Base-by-base conservation (phyloP, 2,329 filamentous ascomycete species). In the Fusarium globosum region DNA sequence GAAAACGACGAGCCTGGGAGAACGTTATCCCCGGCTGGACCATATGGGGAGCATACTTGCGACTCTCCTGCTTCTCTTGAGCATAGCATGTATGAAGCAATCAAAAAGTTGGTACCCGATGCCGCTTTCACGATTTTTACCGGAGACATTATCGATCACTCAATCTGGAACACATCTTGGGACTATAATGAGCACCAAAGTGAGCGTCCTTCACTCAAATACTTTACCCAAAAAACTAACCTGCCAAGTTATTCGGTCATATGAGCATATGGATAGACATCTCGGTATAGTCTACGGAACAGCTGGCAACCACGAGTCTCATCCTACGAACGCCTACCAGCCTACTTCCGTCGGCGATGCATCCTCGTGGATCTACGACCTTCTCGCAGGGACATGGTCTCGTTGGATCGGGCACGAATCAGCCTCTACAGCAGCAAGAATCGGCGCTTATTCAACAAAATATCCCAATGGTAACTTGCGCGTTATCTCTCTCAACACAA, bases 401-500 rank as follows among this genome's bases (percentile, higher is more conserved):
- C 79, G 77, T 33, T 88, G 88, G 83, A 84, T 88, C 38, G 86
- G 84, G 15, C 64, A 68, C 26, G 63, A 78, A 4, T 78, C 77
- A 0, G 55, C 70, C 2, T 75, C 78, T 7, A 81, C 80, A 7
- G 81, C 84, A 20, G 76, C 79, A 41, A 73, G 82, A 42, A 84
- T 85, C 41, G 88, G 87, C 26, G 84, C 82, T 20, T 90, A 89
- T 77, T 87, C 88, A 7, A 82, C 83, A 14, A 80, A 82, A 55
- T 82, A 86, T 51, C 81, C 84, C 10, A 75, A 79, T 35, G 83
- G 82, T 23, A 87, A 88, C 68, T 80, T 91, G 33, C 85, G 87
- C 30, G 80, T 91, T 74, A 89, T 91, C 75, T 89, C 88, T 8
- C 81, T 90, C 73, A 90, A 88, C 81, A 90, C 87, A 23, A 89